phyloP scores from a whole-genome alignment of 2,329 filamentous ascomycete species.

The Cadophora gregata region DNA sequence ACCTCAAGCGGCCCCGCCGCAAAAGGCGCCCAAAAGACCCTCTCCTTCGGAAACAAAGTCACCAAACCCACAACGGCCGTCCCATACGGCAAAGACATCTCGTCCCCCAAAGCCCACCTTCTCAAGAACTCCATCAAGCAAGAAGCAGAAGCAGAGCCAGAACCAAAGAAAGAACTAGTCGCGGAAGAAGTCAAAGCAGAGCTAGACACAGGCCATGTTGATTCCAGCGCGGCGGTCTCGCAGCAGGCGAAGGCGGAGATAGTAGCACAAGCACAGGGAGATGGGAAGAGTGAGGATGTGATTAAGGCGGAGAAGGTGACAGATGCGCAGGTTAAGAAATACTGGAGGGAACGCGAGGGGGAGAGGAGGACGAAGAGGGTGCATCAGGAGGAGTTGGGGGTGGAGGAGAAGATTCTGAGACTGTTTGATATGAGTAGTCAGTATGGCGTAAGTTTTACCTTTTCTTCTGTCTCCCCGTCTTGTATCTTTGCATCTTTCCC shows the following conservation, averaged over 20 bases:
- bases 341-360: conserved; percentile 78
- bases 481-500: background rate
- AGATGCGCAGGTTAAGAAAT: conserved; percentile 72
- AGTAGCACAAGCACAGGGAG: conserved; percentile 29
- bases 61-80: conserved; percentile 55
- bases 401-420: conserved; percentile 84
- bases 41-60: conserved; percentile 65
- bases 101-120: conserved; percentile 20
- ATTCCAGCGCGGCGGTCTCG: conserved; percentile 26
- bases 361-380: conserved; percentile 72
- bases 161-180: background rate
- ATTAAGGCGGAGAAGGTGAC: conserved; percentile 67
- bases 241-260: conserved; percentile 36
- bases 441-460: conserved; percentile 76
- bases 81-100: background rate
- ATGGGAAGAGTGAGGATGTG: conserved; percentile 57
- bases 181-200: conserved; percentile 7
- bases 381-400: conserved; percentile 75
- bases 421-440: conserved; percentile 93
- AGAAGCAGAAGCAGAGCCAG: background rate
- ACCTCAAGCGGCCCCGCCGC: conserved; percentile 46
- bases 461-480: background rate
- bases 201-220: conserved; percentile 28
- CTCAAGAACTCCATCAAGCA: background rate
- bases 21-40: conserved; percentile 58